Conservation (phyloP, 345 rosid species). For the Linum lewisii region DNA sequence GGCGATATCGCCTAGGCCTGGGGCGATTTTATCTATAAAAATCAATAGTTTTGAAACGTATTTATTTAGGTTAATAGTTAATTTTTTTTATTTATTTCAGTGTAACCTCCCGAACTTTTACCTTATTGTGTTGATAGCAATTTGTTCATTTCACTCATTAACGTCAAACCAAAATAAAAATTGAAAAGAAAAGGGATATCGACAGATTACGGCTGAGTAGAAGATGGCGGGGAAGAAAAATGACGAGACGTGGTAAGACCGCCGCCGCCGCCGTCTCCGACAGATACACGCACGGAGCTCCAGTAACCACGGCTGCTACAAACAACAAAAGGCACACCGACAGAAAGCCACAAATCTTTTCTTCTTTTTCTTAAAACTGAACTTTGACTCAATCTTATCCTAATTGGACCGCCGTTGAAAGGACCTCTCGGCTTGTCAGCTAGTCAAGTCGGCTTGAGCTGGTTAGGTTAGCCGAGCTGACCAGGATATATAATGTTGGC, state of each 20-base stretch:
- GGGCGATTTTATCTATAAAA: no score
- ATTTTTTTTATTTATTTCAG: no score
- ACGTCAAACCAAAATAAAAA: neutral
- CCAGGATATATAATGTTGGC: no score
- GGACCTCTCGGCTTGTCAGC: slow-evolving; percentile 25
- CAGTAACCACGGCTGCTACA: neutral
- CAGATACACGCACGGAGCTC: slow-evolving; percentile 17
- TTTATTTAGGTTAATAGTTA: no score
- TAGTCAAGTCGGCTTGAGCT: no score
- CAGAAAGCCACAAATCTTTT: neutral
- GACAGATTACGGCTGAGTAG: no score
- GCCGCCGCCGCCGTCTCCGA: slow-evolving; percentile 20
- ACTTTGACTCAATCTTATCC: neutral
- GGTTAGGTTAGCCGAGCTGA: no score
- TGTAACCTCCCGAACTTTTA: no score
- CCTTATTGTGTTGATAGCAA: no score
- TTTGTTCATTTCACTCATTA: neutral
- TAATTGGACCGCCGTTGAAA: slow-evolving; percentile 14
- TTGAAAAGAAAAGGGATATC: neutral
- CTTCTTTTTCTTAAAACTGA: neutral
- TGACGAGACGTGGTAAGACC: slow-evolving; percentile 7
- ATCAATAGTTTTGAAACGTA: no score
- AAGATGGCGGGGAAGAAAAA: neutral
- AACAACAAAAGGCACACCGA: neutral
- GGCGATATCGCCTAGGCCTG: no score